Evolutionary conservation across 116 monocot genomes (phyloP), one percentile per base, ranked within the genome.

Genomic region (Cymodocea nodosa): DNA sequence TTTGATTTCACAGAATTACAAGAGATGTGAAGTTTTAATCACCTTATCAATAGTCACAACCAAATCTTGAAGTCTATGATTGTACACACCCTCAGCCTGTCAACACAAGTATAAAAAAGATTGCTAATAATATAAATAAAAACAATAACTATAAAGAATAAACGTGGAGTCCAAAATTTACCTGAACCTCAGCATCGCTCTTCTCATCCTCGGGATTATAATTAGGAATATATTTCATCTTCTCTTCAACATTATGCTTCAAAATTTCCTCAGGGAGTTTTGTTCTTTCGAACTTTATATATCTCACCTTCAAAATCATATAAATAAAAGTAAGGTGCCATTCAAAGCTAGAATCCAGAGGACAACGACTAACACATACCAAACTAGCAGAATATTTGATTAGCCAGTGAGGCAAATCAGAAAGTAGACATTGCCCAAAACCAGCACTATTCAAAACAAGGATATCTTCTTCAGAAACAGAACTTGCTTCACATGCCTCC

Each of bases 41-140:
- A 98, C 97, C 92, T 98, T 98, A 76, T 98, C 92, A 71, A 98
- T 83, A 35, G 98, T 92, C 64, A 89, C 74, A 23, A 86, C 92
- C 73, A 92, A 67, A 62, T 84, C 92, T 71, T 98, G 98, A 64
- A 98, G 86, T 65, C 98, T 84, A 54, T 86, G 71, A 70, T 92
- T 98, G 57, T 83, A 86, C 51, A 98, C 98, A 63, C 98, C 98
- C 52, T 98, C 98, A 35, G 98, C 98, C 92, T 97, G 70, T 63
- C 23, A 68, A 50, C 8, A 3, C 17, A 56, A 56, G 17, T 18
- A 2, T 37, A 72, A 18, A 49, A 49, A 68, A 20, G 15, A 44
- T 9, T 59, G 36, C 15, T 23, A 63, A 52, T 17, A 71, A 63
- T 13, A 15, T 15, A 51, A 30, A 19, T 34, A 17, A 34, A 6